Conservation (phyloP, 2,329 filamentous ascomycete species). For the Akanthomyces lecanii region DNA sequence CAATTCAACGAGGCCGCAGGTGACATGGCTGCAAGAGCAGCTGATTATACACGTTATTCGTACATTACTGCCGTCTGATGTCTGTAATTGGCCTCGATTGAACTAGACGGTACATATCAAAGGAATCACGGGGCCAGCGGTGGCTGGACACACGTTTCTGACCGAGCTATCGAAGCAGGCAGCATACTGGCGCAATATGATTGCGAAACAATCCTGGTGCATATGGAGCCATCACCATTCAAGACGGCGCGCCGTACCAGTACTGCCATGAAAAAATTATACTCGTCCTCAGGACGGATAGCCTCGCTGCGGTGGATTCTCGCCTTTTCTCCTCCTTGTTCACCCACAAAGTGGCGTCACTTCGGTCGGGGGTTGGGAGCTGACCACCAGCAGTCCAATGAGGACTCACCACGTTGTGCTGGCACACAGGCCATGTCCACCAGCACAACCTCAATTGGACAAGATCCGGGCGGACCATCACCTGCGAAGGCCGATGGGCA, state of each 20-base stretch:
- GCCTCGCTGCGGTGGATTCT: slow-evolving; percentile 15
- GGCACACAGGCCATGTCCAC: slow-evolving; percentile 16
- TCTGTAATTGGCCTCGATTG: background rate
- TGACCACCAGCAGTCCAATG: slow-evolving; percentile 16
- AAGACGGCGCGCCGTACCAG: background rate
- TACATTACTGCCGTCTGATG: too few species aligned
- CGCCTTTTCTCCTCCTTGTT: background rate
- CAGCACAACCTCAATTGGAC: slow-evolving; percentile 14
- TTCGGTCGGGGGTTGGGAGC: slow-evolving; percentile 14
- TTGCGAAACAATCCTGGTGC: background rate
- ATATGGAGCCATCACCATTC: background rate
- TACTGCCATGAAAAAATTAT: background rate
- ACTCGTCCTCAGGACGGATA: background rate
- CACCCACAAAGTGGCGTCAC: slow-evolving; percentile 17
- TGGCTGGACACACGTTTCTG: background rate
- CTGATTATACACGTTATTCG: background rate
- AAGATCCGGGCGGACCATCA: slow-evolving; percentile 15
- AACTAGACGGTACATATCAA: background rate
- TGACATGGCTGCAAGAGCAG: background rate
- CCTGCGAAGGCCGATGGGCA: slow-evolving; percentile 15
- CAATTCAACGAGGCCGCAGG: background rate
- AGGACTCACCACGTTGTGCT: slow-evolving; percentile 18
- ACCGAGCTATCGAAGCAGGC: background rate
- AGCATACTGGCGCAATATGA: background rate
- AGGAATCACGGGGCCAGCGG: background rate